Conservation (phyloP, 495 filamentous ascomycete genomes). For the Cairneyella variabilis region DNA sequence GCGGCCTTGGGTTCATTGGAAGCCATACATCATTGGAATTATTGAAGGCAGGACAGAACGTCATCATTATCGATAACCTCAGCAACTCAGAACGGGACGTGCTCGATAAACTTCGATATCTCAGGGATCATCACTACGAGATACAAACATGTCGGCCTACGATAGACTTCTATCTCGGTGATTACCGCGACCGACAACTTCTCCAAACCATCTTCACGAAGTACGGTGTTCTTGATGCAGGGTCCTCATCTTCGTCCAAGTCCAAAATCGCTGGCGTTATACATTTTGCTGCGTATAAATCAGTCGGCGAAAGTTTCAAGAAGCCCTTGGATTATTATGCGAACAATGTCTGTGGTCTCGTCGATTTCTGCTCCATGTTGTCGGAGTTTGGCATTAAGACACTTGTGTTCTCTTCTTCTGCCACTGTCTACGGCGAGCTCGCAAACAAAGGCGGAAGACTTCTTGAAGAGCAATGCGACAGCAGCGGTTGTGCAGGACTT, state of each 20-base stretch:
- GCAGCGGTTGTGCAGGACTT: slow-evolving; percentile 48
- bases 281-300: slow-evolving; percentile 60
- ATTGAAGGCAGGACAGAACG: slow-evolving; percentile 57
- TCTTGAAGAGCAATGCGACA: slow-evolving; percentile 55
- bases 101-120: slow-evolving; percentile 45
- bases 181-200: slow-evolving; percentile 49
- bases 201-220: slow-evolving; percentile 38
- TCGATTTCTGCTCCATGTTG: slow-evolving; percentile 52
- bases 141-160: slow-evolving; percentile 33
- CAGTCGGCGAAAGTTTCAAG: slow-evolving; percentile 36
- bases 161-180: slow-evolving; percentile 51
- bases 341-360: slow-evolving; percentile 61
- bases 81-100: slow-evolving; percentile 55
- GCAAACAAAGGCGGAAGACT: slow-evolving; percentile 50
- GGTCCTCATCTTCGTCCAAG: neutral
- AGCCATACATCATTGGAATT: slow-evolving; percentile 61
- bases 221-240: neutral
- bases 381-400: slow-evolving; percentile 57
- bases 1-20: slow-evolving; percentile 65
- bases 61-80: slow-evolving; percentile 61
- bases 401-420: slow-evolving; percentile 62
- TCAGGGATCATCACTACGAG: slow-evolving; percentile 46
- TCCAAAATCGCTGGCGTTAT: slow-evolving; percentile 56
- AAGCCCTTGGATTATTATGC: slow-evolving; percentile 58
- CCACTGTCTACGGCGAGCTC: slow-evolving; percentile 49